Evolutionary conservation across 176 grass and related monocot genomes (phyloP).

Genomic region (Avena eriantha): DNA sequence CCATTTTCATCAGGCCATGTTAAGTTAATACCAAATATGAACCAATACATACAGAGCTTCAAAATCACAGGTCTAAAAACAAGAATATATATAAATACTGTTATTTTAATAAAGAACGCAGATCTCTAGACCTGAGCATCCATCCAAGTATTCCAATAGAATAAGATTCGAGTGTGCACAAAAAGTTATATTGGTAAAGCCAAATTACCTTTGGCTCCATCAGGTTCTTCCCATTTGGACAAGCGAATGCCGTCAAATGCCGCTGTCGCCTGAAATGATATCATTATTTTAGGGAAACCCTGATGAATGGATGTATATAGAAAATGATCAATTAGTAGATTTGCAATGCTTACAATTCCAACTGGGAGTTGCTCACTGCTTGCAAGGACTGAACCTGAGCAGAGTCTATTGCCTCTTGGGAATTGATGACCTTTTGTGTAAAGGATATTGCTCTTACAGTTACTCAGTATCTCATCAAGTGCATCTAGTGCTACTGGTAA

Average conservation of each 20-base stretch:
- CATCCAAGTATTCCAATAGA: neutral
- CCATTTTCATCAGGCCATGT: constrained; percentile 19
- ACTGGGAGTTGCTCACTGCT: constrained; percentile 87
- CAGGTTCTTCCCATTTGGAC: constrained; percentile 96
- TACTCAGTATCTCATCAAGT: constrained; percentile 78
- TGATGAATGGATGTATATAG: constrained; percentile 31
- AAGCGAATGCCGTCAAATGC: constrained; percentile 82
- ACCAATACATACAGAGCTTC: constrained; percentile 8
- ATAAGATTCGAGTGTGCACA: neutral
- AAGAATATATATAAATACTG: neutral
- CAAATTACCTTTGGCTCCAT: constrained; percentile 88
- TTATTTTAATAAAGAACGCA: neutral
- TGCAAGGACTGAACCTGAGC: constrained; percentile 74
- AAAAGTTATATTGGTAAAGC: constrained; percentile 21
- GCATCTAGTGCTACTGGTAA: constrained; percentile 87
- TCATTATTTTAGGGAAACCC: constrained; percentile 12
- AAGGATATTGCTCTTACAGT: constrained; percentile 55
- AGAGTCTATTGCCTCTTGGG: constrained; percentile 71
- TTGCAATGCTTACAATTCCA: constrained; percentile 73
- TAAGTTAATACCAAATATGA: neutral
- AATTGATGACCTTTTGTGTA: constrained; percentile 55
- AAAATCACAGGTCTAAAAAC: constrained; percentile 5
- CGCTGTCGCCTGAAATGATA: constrained; percentile 69
- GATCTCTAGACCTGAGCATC: neutral
- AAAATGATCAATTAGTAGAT: constrained; percentile 30